Percentiles rank a stretch among this genome's conserved stretches.
Evolutionary conservation across 108 stramenopile genomes (phyloP).

Genomic region (Skeletonema grethae): DNA sequence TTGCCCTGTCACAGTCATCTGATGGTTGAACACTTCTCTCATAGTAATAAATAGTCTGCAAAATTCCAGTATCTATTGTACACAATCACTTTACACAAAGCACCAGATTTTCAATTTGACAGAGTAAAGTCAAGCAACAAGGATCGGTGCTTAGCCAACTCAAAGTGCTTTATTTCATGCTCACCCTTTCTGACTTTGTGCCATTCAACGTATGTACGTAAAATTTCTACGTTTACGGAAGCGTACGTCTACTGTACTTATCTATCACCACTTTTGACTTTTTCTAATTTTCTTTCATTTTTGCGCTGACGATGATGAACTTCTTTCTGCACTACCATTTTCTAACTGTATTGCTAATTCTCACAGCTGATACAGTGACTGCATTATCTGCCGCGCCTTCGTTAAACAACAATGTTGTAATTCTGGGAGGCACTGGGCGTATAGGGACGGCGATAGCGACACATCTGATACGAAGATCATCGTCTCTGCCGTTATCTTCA

Average conservation of each 20-base stretch:
- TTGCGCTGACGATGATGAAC: neutral
- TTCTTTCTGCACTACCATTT: neutral
- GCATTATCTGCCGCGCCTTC: neutral
- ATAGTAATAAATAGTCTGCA: too few relatives aligned
- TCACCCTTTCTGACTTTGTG: too few relatives aligned
- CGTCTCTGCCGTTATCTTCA: neutral
- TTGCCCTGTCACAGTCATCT: too few relatives aligned
- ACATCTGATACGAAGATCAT: neutral
- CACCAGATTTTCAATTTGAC: neutral
- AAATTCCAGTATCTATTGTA: neutral
- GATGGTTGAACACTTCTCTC: too few relatives aligned
- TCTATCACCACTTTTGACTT: neutral
- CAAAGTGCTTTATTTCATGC: too few relatives aligned
- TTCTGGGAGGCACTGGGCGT: neutral
- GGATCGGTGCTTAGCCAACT: too few relatives aligned
- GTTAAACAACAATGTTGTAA: neutral
- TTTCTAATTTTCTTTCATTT: too few relatives aligned
- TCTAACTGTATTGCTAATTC: neutral
- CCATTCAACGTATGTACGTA: too few relatives aligned
- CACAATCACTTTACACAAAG: neutral
- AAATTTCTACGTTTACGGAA: too few relatives aligned
- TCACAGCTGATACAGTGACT: neutral
- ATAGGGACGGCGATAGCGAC: neutral
- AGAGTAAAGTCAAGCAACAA: neutral
- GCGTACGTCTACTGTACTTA: too few relatives aligned